Conservation (phyloP, 1,284 basidiomycete species). For the Neolentinus lepideus region DNA sequence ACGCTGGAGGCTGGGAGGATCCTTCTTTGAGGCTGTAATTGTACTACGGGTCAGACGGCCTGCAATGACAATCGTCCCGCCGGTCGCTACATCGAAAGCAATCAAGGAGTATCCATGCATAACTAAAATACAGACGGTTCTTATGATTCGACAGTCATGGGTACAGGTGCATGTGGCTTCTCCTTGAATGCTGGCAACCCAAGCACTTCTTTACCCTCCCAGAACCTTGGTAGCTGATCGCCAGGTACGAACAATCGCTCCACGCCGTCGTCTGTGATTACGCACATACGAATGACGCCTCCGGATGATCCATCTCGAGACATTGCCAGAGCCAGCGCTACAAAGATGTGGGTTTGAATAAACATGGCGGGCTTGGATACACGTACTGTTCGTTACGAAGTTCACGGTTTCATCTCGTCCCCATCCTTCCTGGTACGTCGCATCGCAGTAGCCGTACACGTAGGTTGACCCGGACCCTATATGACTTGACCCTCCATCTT, state of each 20-base stretch:
- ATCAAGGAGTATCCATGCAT: neutral
- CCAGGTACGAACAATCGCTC: constrained; percentile 96
- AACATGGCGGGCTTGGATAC: constrained; percentile 2
- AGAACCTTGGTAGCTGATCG: constrained; percentile 80
- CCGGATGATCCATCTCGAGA: constrained; percentile 96
- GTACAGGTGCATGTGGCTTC: constrained; percentile 29
- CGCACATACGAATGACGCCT: constrained; percentile 95
- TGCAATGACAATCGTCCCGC: neutral
- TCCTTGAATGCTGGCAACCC: constrained; percentile 29
- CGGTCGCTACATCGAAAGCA: neutral
- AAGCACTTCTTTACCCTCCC: constrained; percentile 74
- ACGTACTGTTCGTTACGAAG: constrained; percentile 94
- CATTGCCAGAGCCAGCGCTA: constrained; percentile 95
- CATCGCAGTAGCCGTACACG: constrained; percentile 98
- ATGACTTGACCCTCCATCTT: constrained; percentile 5
- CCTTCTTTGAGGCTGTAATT: neutral
- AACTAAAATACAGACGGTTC: constrained; percentile 6
- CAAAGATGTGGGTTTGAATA: constrained; percentile 4
- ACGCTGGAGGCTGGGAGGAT: neutral
- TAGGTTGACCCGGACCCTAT: constrained; percentile 96
- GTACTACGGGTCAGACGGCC: neutral
- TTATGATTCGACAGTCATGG: constrained; percentile 66
- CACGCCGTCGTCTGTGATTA: constrained; percentile 89
- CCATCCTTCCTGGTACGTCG: constrained; percentile 96
- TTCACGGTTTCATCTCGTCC: constrained; percentile 84